phyloP scores from a whole-genome alignment of 257 asterid genomes.

The Henckelia pumila region DNA sequence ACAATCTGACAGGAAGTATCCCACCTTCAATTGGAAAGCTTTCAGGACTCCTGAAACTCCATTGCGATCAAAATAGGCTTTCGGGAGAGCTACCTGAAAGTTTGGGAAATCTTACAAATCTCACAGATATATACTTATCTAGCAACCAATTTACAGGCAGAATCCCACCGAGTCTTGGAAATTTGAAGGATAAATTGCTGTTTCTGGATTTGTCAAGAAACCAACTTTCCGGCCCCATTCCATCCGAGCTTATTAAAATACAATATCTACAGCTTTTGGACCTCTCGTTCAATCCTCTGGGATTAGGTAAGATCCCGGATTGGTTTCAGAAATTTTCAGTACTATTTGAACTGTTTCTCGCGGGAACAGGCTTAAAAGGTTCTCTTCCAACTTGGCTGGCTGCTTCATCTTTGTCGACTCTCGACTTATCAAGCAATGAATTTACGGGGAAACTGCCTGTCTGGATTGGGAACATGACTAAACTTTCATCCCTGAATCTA shows the following conservation, averaged over 20 bases:
- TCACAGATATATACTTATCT: no score
- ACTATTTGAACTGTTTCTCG: conserved; percentile 38
- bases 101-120: conserved; percentile 56
- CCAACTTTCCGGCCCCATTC: conserved; percentile 45
- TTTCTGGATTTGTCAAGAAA: conserved; percentile 54
- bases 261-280: conserved; percentile 37
- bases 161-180: conserved; percentile 54
- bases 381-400: conserved; percentile 51
- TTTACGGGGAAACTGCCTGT: conserved; percentile 50
- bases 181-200: conserved; percentile 37
- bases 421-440: conserved; percentile 58
- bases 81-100: conserved; percentile 52
- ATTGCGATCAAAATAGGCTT: conserved; percentile 51
- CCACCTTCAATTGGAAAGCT: conserved; percentile 55
- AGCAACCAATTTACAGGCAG: conserved; percentile 50
- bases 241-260: conserved; percentile 36
- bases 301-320: conserved; percentile 37
- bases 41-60: conserved; percentile 32
- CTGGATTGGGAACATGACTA: conserved; percentile 69
- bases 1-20: conserved; percentile 48
- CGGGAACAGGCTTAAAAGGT: conserved; percentile 56
- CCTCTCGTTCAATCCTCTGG: conserved; percentile 62
- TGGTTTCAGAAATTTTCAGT: conserved; percentile 41
- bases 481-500: conserved; percentile 33
- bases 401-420: conserved; percentile 41